These are phyloP conservation scores for Xylariaceae sp. DNA, from an alignment of 2,329 filamentous ascomycete species.

Conservation along the genomic window DNA sequence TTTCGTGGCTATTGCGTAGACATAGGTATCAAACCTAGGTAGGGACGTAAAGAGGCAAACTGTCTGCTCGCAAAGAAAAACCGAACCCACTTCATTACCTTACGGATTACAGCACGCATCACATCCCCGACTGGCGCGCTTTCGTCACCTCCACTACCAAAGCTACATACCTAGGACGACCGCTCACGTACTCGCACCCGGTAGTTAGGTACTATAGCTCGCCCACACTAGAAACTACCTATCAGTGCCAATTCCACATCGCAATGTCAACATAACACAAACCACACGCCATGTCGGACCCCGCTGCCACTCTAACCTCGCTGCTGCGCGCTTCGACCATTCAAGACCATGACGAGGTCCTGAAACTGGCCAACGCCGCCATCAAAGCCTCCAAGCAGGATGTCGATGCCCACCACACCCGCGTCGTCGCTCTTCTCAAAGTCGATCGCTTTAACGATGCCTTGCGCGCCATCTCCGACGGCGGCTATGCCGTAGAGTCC, in stretches of 20 bases:
- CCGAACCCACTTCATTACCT: not conserved
- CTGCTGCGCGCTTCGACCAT: conserved; percentile 52
- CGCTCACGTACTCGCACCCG: not conserved
- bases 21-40: not conserved
- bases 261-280: conserved; percentile 9
- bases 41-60: not conserved
- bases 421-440: conserved; percentile 70
- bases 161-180: not conserved
- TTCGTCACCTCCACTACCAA: not conserved
- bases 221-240: not conserved
- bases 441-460: conserved; percentile 79
- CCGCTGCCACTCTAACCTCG: conserved; percentile 47
- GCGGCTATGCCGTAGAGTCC: conserved; percentile 54
- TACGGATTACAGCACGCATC: not conserved
- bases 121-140: not conserved
- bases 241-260: not conserved
- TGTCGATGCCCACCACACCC: conserved; percentile 59
- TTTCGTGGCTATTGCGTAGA: too few species aligned
- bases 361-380: conserved; percentile 58
- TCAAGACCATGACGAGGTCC: conserved; percentile 68
- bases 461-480: conserved; percentile 60
- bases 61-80: not conserved
- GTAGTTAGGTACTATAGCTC: not conserved
- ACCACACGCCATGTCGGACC: conserved; percentile 35
- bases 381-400: conserved; percentile 55